Conservation (phyloP, 164 flowering plant species). For the Aristolochia fimbriata region DNA sequence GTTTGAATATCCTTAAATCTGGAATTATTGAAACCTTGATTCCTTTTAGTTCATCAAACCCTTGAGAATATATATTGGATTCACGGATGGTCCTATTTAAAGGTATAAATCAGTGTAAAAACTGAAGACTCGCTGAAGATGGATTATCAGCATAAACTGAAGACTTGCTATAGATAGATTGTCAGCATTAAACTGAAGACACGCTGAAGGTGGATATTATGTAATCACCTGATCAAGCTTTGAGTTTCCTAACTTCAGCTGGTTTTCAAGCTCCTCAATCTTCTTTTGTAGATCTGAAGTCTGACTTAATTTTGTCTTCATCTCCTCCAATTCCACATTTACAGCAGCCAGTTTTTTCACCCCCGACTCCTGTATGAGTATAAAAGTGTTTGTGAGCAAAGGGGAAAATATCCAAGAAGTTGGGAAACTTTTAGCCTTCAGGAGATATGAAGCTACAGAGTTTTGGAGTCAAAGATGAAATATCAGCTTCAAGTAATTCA, state of each 20-base stretch:
- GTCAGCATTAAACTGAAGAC: background rate
- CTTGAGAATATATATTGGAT: background rate
- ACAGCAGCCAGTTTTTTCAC: conserved; percentile 11
- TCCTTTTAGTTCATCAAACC: background rate
- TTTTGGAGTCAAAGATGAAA: background rate
- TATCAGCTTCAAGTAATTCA: background rate
- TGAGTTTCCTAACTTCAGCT: conserved; percentile 19
- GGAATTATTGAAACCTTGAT: background rate
- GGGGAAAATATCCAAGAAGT: background rate
- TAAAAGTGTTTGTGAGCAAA: background rate
- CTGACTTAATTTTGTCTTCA: conserved; percentile 17
- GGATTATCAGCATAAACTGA: background rate
- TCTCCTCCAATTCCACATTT: conserved; percentile 17
- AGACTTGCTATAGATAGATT: background rate
- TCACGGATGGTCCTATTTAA: background rate
- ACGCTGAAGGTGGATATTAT: background rate
- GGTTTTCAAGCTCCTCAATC: conserved; percentile 22
- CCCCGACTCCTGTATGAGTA: conserved; percentile 19
- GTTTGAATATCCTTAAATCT: no score
- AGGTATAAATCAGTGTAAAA: background rate
- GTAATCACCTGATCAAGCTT: conserved; percentile 9
- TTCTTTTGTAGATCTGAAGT: conserved; percentile 20
- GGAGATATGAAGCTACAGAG: background rate
- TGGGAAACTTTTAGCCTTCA: background rate
- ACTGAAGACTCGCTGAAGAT: background rate